Evolutionary conservation across 202 grass and related monocot genomes (phyloP), one percentile per base, ranked within the genome.

Genomic region (Zizania palustris): DNA sequence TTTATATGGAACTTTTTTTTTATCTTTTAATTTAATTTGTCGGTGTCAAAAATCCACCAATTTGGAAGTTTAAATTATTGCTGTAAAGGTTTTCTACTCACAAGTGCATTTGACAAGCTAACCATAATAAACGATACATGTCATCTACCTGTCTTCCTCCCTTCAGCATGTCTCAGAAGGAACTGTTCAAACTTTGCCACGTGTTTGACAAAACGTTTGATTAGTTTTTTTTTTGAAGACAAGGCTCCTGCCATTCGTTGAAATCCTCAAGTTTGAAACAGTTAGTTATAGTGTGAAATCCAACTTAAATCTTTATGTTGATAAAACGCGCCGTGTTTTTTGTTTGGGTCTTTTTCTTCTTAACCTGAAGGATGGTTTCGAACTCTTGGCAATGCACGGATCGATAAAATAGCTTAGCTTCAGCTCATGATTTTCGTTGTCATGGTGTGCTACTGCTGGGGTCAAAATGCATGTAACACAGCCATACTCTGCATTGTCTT

Each of bases 1-100:
- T 85, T 72, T 72, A 85, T 72, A 66, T 14, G 11, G 21, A 51
- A 11, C 34, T 12, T 78, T 69, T 51, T 8, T 5, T 58, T 5
- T 3, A 12, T 21, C 8, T 28, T 21, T 20, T 28, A 28, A 28
- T 28, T 51, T n/a, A 55, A 55, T 19, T 62, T 45, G 33, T 36
- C 51, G 42, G 60, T 21, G 69, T 11, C 44, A 33, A 71, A 73
- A 79, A 40, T 34, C 51, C 21, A 58, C 86, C 82, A 66, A 5
- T 81, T 62, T 48, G 72, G 22, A 81, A 51, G 71, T 72, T 58
- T 88, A 42, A 75, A 84, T 19, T 16, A 15, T 59, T 67, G 45
- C 21, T 71, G 55, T 38, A 84, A 77, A 72, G 39, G 49, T 60
- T 19, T 73, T 41, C 61, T 19, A 34, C 58, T 78, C 15, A 37